These are phyloP conservation scores for Linnemannia exigua DNA, from an alignment of 192 early-diverging fungal genomes.

Conservation along the genomic window DNA sequence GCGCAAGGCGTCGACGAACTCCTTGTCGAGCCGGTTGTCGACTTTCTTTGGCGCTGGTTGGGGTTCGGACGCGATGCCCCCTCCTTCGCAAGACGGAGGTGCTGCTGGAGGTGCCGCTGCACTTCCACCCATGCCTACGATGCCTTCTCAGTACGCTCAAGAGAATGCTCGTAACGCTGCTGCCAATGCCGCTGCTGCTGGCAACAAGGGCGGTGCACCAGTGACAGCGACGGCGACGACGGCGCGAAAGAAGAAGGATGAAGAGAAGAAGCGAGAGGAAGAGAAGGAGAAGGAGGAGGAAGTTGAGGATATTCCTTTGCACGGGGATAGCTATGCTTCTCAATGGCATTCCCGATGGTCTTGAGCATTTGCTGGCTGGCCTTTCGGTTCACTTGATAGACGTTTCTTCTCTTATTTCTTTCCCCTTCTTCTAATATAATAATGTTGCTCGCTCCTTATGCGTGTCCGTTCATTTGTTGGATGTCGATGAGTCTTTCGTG, in stretches of 20 bases:
- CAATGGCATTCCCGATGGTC: constrained; percentile 45
- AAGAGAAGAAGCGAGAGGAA: constrained; percentile 16
- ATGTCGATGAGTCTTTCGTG: no score
- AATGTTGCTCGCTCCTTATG: not conserved
- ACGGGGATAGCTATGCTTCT: constrained; percentile 35
- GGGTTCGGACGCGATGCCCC: constrained; percentile 28
- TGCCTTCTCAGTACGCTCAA: constrained; percentile 29
- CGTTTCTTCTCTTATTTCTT: not conserved
- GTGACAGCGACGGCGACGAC: not conserved
- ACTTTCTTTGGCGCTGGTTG: constrained; percentile 53
- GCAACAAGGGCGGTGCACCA: not conserved
- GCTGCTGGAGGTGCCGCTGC: not conserved
- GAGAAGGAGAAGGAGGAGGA: not conserved
- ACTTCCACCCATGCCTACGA: constrained; percentile 28
- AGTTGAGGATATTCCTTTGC: not conserved
- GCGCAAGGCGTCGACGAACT: constrained; percentile 27
- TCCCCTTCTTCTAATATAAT: not conserved
- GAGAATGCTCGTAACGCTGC: constrained; percentile 3
- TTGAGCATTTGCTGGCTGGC: not conserved
- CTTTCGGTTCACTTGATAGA: no score
- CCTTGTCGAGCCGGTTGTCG: constrained; percentile 46
- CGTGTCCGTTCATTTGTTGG: no score
- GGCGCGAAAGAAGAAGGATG: constrained; percentile 11
- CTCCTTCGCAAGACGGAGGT: no score
- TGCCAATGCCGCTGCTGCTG: not conserved